Base-by-base conservation (phyloP, 345 rosid species). In the Acer negundo region DNA sequence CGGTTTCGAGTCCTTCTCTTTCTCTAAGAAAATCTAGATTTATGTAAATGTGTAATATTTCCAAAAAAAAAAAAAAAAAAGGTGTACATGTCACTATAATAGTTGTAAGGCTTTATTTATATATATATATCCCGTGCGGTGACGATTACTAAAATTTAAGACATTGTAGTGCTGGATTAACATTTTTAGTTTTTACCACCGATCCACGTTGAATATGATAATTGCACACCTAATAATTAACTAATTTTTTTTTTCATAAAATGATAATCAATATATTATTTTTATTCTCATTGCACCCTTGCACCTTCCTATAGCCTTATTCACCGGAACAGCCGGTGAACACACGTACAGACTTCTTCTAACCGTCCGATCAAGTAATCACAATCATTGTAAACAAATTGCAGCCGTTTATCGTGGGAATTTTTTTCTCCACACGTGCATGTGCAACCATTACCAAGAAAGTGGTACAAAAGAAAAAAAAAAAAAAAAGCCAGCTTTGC, bases 361-460 rank as follows among this genome's bases (percentile, higher is more conserved):
- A 23, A 58, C 84, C 83, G 78, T 73, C 62, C 1, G 82, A 72
- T 78, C 35, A 59, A 6, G n/a, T 42, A 7, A 62, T 53, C 58
- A 53, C 3, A 9, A 42, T 42, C 46, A 3, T 53, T 16, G 3
- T 40, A 3, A 56, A 53, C 6, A 66, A 12, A 8, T 10, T 7
- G 65, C 67, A 67, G 70, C 84, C 75, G 78, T 73, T 55, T 77
- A 61, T 79, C 62, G 9, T 53, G 62, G 66, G 77, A 72, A 53
- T 58, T 12, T 17, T 77, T 73, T 24, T 35, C 73, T 72, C 70
- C 73, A 63, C 94, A 86, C 86, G 85, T 87, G 88, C 87, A 81
- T 72, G 69, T 78, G 82, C 84, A n/a, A 55, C 80, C 64, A 78
- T 75, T 76, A 77, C 85, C 87, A 5, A 78, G 81, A 79, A 81